Percentiles rank a stretch among this genome's conserved stretches.
phyloP scores from a whole-genome alignment of 495 filamentous ascomycete genomes.

The Bacidia gigantensis region DNA sequence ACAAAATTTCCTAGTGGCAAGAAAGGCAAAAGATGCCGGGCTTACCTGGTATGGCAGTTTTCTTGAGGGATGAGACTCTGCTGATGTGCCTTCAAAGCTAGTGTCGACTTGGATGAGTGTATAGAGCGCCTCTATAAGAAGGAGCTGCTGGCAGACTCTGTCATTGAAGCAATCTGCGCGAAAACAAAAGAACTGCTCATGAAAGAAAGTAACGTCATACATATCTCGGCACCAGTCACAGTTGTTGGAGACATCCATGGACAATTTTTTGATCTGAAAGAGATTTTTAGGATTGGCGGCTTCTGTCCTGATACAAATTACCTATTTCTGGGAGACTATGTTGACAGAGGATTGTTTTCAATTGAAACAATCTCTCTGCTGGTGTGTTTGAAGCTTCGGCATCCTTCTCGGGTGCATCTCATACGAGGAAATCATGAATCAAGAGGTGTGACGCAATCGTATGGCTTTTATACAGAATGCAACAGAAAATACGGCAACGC shows the following conservation, averaged over 20 bases:
- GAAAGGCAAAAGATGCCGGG: conserved; percentile 60
- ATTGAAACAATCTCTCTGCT: conserved; percentile 95
- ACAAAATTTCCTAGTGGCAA: background rate
- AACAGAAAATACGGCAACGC: conserved; percentile 94
- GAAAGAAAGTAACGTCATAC: conserved; percentile 99
- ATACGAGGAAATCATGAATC: conserved; percentile 97
- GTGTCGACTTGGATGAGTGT: conserved; percentile 95
- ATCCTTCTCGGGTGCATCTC: conserved; percentile 80
- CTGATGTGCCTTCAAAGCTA: conserved; percentile 41
- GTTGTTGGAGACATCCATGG: conserved; percentile 98
- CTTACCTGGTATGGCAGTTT: conserved; percentile 55
- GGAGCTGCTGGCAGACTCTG: conserved; percentile 89
- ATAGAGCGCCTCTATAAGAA: conserved; percentile 92
- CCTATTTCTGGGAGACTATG: conserved; percentile 93
- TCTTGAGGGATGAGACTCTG: background rate
- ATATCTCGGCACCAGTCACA: conserved; percentile 91
- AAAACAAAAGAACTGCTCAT: conserved; percentile 97
- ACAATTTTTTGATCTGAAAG: conserved; percentile 95
- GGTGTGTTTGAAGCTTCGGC: conserved; percentile 86
- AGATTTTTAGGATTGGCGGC: conserved; percentile 97
- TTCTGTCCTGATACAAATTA: conserved; percentile 97
- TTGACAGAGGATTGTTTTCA: conserved; percentile 91
- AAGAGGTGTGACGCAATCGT: conserved; percentile 92
- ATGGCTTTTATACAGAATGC: conserved; percentile 98
- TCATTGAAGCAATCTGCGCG: conserved; percentile 97